phyloP scores from a whole-genome alignment of 2,329 filamentous ascomycete genomes.

The Dactylellina leptospora region DNA sequence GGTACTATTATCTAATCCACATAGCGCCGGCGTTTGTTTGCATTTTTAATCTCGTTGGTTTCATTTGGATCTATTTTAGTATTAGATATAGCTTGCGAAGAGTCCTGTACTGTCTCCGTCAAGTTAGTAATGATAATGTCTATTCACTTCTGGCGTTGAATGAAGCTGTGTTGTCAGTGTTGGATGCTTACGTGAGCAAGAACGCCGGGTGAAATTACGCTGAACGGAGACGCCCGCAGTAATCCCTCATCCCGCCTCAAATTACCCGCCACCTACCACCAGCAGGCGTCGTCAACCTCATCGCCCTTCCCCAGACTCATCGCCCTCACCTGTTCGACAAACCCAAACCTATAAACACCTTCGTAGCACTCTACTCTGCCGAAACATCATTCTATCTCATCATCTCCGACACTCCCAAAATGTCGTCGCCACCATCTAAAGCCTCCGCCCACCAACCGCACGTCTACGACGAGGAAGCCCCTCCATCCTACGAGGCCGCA shows the following conservation, averaged over 20 bases:
- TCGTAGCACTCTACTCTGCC: not conserved
- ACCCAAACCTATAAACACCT: too few species aligned
- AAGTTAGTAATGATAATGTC: too few species aligned
- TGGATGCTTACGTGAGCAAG: too few species aligned
- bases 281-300: constrained; percentile 28
- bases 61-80: too few species aligned
- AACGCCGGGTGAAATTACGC: too few species aligned
- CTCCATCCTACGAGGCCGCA: constrained; percentile 44
- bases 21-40: too few species aligned
- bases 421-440: constrained; percentile 47
- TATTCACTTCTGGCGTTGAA: too few species aligned
- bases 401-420: not conserved
- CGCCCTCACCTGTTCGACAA: not conserved
- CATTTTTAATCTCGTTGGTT: too few species aligned
- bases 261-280: constrained; percentile 33
- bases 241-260: constrained; percentile 20
- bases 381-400: not conserved
- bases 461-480: constrained; percentile 49
- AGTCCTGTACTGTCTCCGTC: too few species aligned
- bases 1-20: too few species aligned
- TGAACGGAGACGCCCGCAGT: not conserved
- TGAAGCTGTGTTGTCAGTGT: too few species aligned
- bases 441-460: constrained; percentile 35
- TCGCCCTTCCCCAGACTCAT: not conserved
- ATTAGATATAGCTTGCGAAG: too few species aligned